Percentiles rank a stretch among this genome's conserved stretches.
Evolutionary conservation across 2,329 filamentous ascomycete species (phyloP).

Genomic region (Setomelanomma holmii): DNA sequence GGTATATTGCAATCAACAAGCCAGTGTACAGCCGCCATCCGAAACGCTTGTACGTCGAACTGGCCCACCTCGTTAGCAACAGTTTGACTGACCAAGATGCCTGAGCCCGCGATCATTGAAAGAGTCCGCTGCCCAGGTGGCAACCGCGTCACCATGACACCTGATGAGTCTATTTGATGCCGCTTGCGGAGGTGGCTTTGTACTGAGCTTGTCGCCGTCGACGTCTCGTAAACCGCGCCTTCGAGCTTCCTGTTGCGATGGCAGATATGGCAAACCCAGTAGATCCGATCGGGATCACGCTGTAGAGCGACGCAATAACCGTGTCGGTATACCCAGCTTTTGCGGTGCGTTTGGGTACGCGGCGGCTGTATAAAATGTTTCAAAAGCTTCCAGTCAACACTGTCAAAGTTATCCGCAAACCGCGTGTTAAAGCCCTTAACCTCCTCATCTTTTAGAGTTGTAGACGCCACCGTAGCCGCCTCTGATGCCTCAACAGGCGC

Average conservation of each 20-base stretch:
- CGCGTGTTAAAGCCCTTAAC: neutral
- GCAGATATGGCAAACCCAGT: no score
- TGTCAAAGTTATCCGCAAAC: neutral
- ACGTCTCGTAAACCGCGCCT: no score
- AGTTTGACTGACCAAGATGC: neutral
- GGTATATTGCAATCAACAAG: neutral
- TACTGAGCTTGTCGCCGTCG: no score
- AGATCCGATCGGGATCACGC: neutral
- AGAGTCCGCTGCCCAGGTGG: no score
- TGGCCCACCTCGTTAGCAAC: neutral
- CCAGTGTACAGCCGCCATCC: neutral
- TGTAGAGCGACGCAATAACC: neutral
- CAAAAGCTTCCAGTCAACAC: neutral
- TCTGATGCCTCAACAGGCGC: neutral
- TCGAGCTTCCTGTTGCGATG: neutral
- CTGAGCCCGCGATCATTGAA: neutral
- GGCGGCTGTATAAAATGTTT: neutral
- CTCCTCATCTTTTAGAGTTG: neutral
- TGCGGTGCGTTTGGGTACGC: neutral
- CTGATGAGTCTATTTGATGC: neutral
- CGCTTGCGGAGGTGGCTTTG: no score
- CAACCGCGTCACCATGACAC: neutral
- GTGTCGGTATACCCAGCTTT: neutral
- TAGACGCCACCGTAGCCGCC: neutral
- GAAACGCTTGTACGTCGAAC: neutral